Evolutionary conservation across 2,329 filamentous ascomycete genomes (phyloP), one percentile per base, ranked within the genome.

Genomic region (Aspergillus felis): DNA sequence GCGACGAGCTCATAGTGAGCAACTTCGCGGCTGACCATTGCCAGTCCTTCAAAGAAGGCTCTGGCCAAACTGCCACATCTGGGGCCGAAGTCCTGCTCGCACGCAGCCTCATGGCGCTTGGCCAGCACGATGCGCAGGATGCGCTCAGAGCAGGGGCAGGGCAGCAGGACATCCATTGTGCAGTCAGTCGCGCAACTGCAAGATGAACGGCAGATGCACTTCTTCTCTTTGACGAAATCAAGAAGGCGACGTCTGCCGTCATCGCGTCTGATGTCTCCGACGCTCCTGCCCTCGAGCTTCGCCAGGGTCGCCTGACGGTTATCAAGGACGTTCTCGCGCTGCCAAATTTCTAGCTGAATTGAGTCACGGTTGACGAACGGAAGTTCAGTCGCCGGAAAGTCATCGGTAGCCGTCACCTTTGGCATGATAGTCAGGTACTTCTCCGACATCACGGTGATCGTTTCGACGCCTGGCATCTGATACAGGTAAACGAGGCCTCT

Each of bases 111-210:
- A 48, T 64, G 58, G 6, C 63, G 61, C 42, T 66, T 64, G 12
- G 62, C 61, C n/a, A 67, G 59, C 56, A 71, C 61, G 38, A 72
- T 61, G 32, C 69, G 70, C 48, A 74, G 57, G 59, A 72, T 66
- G 27, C 73, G 67, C 49, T 69, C 68, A 5, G 71, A 67, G 57
- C 75, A 77, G 28, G 73, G 74, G 41, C 75, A 77, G 10, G 41
- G 47, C 10, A 63, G 65, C 52, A 68, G 62, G 5, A 66, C 66
- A 7, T 69, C 59, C 22, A 60, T 27, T 1, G 73, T 76, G 51
- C 75, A 77, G 14, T 66, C 64, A 22, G 38, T 51, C 17, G 74
- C 63, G 54, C 75, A 77, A 22, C 52, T 59, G 53, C 75, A 76
- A 50, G 61, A 52, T 1, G 64, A 61, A 14, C 61, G 57, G 58